A percentile compares a stretch with the other conserved stretches of the same genome.
Evolutionary conservation across 352 stramenopile species (phyloP).

Genomic region (Globisporangium radiosum): DNA sequence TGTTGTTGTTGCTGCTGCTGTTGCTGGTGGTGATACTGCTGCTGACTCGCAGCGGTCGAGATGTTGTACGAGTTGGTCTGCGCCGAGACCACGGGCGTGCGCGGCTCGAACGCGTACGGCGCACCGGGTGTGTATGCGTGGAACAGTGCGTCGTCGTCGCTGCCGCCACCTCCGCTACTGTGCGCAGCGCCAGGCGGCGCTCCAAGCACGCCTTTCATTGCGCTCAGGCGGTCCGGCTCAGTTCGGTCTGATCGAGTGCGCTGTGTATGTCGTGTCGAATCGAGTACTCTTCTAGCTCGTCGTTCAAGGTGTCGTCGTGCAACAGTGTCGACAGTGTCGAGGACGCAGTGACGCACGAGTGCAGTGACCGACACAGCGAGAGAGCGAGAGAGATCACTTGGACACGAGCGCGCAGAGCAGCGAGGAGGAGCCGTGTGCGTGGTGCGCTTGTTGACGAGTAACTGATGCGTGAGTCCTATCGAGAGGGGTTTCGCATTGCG

Average conservation of each 20-base stretch:
- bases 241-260: too few species aligned
- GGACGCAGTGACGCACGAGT: not conserved
- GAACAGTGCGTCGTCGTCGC: not conserved
- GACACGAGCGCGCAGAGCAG: too few species aligned
- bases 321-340: too few species aligned
- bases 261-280: too few species aligned
- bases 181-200: not conserved
- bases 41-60: constrained; percentile 1
- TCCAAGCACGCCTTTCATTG: not conserved
- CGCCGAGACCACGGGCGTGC: constrained; percentile 6
- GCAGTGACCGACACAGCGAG: not conserved
- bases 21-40: constrained; percentile 5
- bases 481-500: too few species aligned
- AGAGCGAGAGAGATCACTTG: too few species aligned
- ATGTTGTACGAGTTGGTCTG: constrained; percentile 23
- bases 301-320: too few species aligned
- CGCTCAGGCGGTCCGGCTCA: not conserved
- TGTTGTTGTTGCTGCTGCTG: constrained; percentile 8
- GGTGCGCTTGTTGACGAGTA: too few species aligned
- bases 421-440: too few species aligned
- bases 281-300: too few species aligned
- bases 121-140: not conserved
- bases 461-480: too few species aligned
- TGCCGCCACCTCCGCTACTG: not conserved
- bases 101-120: constrained; percentile 3